These are phyloP conservation scores for Abrus precatorius DNA, from an alignment of 306 rosid species.

Conservation along the genomic window DNA sequence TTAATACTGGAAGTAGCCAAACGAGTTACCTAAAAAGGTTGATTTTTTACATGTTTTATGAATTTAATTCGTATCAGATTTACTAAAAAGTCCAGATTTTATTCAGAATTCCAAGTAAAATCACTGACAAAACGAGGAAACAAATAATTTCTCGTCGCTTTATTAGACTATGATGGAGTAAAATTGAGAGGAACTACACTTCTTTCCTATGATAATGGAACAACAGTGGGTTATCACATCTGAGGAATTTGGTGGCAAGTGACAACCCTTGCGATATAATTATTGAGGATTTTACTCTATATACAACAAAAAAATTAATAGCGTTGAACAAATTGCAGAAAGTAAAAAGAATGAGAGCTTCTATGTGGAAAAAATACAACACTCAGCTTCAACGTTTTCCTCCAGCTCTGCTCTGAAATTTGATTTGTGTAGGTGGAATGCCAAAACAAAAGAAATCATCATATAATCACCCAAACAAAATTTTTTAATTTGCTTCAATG, in stretches of 20 bases:
- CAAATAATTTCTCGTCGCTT: slow-evolving; percentile 24
- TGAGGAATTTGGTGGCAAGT: slow-evolving; percentile 51
- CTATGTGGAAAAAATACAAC: slow-evolving; percentile 51
- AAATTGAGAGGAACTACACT: slow-evolving; percentile 38
- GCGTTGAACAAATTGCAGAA: slow-evolving; percentile 46
- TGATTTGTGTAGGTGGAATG: slow-evolving; percentile 48
- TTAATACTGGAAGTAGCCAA: no score
- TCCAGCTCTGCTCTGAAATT: slow-evolving; percentile 49
- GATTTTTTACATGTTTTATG: no score
- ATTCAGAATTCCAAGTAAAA: no score
- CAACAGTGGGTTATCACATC: slow-evolving; percentile 52
- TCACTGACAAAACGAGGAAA: no score
- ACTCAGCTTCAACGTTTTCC: slow-evolving; percentile 54
- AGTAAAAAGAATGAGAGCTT: slow-evolving; percentile 49
- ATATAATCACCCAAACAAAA: slow-evolving; percentile 58
- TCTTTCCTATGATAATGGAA: slow-evolving; percentile 39
- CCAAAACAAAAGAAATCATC: slow-evolving; percentile 31
- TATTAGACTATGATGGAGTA: slow-evolving; percentile 35
- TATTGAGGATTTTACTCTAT: slow-evolving; percentile 59
- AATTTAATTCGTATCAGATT: no score
- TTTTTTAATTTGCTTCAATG: slow-evolving; percentile 50
- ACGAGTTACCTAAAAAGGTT: no score
- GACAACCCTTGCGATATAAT: slow-evolving; percentile 57
- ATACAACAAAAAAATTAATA: slow-evolving; percentile 67
- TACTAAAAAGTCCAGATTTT: no score